A percentile compares a stretch with the other conserved stretches of the same genome.
phyloP scores from a whole-genome alignment of 768 basidiomycete genomes.

The Leccinum longicurvipes region DNA sequence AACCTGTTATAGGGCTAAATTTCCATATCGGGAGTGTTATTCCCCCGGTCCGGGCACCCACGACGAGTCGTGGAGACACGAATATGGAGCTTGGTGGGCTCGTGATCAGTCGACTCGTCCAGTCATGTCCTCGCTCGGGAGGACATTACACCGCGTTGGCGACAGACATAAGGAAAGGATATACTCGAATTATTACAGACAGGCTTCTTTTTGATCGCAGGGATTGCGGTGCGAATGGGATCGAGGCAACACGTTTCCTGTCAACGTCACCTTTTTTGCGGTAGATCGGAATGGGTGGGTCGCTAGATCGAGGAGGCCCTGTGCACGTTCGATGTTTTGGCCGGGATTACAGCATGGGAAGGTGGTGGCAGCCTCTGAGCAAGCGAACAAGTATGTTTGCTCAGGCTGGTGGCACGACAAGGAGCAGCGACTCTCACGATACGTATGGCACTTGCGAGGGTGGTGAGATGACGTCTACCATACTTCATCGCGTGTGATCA shows the following conservation, averaged over 20 bases:
- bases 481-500: not conserved
- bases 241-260: not conserved
- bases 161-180: too few species aligned
- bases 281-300: not conserved
- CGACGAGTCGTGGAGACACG: not conserved
- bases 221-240: not conserved
- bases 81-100: not conserved
- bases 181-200: not conserved
- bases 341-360: not conserved
- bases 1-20: not conserved
- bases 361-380: not conserved
- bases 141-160: too few species aligned
- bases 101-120: not conserved
- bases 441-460: not conserved
- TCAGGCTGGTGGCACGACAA: not conserved
- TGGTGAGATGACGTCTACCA: not conserved
- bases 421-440: too few species aligned
- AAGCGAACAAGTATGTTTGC: not conserved
- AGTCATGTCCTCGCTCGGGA: not conserved
- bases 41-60: not conserved
- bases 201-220: not conserved
- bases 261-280: not conserved
- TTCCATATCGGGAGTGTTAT: not conserved
- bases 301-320: not conserved
- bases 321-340: not conserved